Evolutionary conservation across 495 filamentous ascomycete genomes (phyloP), one percentile per base, ranked within the genome.

Genomic region (Umbilicaria muhlenbergii): DNA sequence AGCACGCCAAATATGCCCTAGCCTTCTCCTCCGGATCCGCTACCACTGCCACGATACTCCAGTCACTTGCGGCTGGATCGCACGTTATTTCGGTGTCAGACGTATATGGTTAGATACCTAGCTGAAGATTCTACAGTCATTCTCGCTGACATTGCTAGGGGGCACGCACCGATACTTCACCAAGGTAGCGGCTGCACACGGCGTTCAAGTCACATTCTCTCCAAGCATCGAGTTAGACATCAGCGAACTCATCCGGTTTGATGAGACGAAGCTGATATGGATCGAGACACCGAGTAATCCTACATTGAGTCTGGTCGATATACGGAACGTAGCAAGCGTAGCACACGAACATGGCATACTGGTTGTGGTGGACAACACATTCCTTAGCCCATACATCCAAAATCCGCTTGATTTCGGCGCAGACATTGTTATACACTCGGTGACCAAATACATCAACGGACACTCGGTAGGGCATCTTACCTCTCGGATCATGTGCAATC

Each of bases 401-500:
- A 96, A 95, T 60, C 91, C 91, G 2, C 71, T 99, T 19, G 77
- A 87, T 52, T 86, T 92, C 62, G 91, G 91, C 52, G 91, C 91
- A 32, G 92, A 99, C 57, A 87, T 99, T 38, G 91, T 96, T 36
- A 79, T 96, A n/a, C 91, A 99, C 69, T 88, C 81, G 34, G 91
- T 99, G n/a, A 99, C 91, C 7, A 99, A 99, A 62, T 99, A 96
- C 65, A 96, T 99, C 61, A 99, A 99, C 58, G 91, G 91, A 6
- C 91, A 99, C 64, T 80, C 75, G 11, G 73, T 74, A 60, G 39
- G 67, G 53, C 38, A 36, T 11, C 10, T n/a, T 16, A 21, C 18
- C 44, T 18, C 12, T 17, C 21, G 38, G 10, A 14, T 34, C 16
- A 16, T n/a, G 32, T 19, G 40, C 15, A 43, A 13, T 38, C 34